A percentile compares a stretch with the other conserved stretches of the same genome.
Conservation (phyloP, 1,284 basidiomycete genomes). For the Agaricales sp. region DNA sequence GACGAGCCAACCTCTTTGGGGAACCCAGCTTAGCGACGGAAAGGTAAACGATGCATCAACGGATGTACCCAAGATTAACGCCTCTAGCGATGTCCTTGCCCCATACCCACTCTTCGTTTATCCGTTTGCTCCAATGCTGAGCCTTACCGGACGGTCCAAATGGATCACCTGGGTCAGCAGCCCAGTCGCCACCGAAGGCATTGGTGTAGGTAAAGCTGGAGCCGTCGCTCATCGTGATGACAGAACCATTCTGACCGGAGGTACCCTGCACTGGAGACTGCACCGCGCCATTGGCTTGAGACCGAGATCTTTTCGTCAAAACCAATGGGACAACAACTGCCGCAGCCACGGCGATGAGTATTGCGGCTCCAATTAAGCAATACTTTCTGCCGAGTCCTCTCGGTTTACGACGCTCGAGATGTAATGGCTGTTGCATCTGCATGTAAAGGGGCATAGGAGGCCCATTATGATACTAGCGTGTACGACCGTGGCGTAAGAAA, state of each 20-base stretch:
- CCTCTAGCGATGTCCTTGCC: constrained; percentile 28
- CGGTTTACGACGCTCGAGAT: neutral
- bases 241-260: neutral
- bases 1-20: constrained; percentile 58
- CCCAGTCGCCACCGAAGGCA: constrained; percentile 53
- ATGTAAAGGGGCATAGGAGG: neutral
- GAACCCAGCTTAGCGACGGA: constrained; percentile 29
- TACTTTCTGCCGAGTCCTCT: neutral
- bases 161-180: constrained; percentile 55
- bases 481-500: too few species aligned
- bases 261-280: neutral
- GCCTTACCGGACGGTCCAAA: constrained; percentile 64
- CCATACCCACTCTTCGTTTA: constrained; percentile 40
- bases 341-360: neutral
- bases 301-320: neutral
- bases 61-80: constrained; percentile 34
- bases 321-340: neutral
- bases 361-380: neutral
- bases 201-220: constrained; percentile 64
- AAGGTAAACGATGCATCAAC: neutral
- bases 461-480: neutral
- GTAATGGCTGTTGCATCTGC: neutral
- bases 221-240: constrained; percentile 26
- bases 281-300: neutral
- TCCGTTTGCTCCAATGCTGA: constrained; percentile 60